phyloP scores from a whole-genome alignment of 768 basidiomycete species.

The Russula abietina region DNA sequence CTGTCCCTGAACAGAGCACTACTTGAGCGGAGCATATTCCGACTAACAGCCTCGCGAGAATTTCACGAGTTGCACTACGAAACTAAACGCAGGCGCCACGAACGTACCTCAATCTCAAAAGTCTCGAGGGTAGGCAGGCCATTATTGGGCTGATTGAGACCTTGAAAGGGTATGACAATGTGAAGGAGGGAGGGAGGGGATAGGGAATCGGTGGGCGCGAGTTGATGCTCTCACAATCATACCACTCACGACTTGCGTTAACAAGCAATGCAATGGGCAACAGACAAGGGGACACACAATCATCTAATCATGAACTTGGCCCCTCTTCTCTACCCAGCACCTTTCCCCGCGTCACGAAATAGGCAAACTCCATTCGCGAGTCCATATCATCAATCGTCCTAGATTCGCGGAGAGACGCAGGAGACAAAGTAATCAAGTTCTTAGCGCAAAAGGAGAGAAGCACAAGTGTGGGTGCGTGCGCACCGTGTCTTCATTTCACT shows the following conservation, averaged over 20 bases:
- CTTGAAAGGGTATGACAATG: too few relatives aligned
- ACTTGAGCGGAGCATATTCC: background rate
- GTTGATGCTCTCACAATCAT: background rate
- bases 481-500: constrained; percentile 84
- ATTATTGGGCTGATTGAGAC: background rate
- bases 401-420: background rate
- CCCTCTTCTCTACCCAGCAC: constrained; percentile 11
- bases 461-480: constrained; percentile 25
- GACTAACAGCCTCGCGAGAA: background rate
- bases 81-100: background rate
- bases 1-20: background rate
- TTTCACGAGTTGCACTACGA: background rate
- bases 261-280: background rate
- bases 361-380: constrained; percentile 23
- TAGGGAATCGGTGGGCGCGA: background rate
- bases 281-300: too few relatives aligned
- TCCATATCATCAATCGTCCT: constrained; percentile 27
- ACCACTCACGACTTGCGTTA: background rate
- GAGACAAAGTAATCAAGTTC: background rate
- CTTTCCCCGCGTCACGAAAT: constrained; percentile 22
- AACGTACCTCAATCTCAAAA: background rate
- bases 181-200: background rate
- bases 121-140: too few relatives aligned
- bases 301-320: background rate
- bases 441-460: background rate